Conservation (phyloP, 305 asterid species). For the Fraxinus velutina region DNA sequence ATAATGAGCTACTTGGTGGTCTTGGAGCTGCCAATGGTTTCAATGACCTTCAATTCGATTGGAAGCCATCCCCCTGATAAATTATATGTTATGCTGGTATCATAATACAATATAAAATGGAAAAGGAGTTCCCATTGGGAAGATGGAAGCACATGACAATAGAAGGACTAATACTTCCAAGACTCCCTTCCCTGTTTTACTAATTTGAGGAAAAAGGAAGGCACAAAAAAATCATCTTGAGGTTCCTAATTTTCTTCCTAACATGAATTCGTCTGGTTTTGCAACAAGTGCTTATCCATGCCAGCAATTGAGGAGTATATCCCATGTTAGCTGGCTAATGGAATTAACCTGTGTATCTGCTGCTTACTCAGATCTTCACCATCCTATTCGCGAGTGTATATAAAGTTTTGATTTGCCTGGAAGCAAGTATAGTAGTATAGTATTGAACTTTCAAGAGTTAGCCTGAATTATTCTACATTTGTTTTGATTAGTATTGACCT, state of each 20-base stretch:
- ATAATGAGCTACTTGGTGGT: constrained; percentile 72
- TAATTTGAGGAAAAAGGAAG: background rate
- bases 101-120: background rate
- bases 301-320: constrained; percentile 13
- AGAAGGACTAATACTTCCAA: background rate
- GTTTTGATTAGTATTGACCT: background rate
- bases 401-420: constrained; percentile 44
- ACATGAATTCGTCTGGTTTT: constrained; percentile 38
- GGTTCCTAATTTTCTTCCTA: constrained; percentile 17
- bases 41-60: constrained; percentile 70
- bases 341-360: background rate
- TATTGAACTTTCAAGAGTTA: constrained; percentile 41
- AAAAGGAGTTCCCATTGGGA: background rate
- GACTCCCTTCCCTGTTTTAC: background rate
- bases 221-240: background rate
- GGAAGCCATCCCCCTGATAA: constrained; percentile 57
- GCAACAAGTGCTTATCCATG: constrained; percentile 35
- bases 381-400: constrained; percentile 47
- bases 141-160: background rate
- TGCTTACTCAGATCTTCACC: constrained; percentile 15
- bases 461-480: background rate
- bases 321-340: background rate
- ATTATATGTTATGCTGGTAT: background rate
- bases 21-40: constrained; percentile 73
- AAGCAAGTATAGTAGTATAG: constrained; percentile 32